A percentile compares a stretch with the other conserved stretches of the same genome.
Conservation (phyloP, 2,329 filamentous ascomycete species). For the Talaromyces verruculosus region DNA sequence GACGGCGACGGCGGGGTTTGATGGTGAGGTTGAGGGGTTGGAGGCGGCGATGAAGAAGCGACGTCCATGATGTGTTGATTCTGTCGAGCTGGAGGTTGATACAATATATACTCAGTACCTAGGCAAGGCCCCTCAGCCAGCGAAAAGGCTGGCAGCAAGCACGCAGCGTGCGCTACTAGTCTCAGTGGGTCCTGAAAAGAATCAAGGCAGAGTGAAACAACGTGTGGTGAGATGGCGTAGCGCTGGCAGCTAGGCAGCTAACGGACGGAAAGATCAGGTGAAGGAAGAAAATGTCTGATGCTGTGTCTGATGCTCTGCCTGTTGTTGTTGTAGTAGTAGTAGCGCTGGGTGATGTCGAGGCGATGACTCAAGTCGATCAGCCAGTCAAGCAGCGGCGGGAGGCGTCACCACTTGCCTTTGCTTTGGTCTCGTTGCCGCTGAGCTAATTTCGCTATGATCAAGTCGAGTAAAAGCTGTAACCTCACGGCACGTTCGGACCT, state of each 20-base stretch:
- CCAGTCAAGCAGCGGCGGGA: slow-evolving; percentile 8
- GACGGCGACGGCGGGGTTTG: slow-evolving; percentile 2
- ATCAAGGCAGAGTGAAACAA: not conserved
- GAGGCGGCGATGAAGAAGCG: slow-evolving; percentile 5
- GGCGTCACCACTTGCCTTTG: slow-evolving; percentile 8
- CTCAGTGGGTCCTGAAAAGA: not conserved
- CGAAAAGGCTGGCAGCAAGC: not conserved
- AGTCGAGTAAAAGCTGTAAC: not conserved
- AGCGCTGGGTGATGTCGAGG: not conserved
- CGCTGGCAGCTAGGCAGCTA: not conserved
- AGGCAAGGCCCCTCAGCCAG: not conserved
- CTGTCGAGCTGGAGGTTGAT: not conserved
- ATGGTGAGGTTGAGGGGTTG: not conserved
- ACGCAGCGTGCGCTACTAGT: not conserved
- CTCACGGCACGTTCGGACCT: not conserved
- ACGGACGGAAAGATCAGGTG: not conserved
- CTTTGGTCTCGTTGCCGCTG: slow-evolving; percentile 11
- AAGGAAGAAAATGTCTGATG: not conserved
- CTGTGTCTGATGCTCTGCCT: not conserved
- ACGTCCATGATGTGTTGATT: slow-evolving; percentile 11
- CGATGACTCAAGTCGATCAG: not conserved
- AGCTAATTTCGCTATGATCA: not conserved
- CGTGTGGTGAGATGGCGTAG: not conserved
- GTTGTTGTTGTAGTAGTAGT: not conserved
- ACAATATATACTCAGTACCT: not conserved